Percentiles rank a stretch among this genome's conserved stretches.
Conservation (phyloP, 805 yeast genomes). For the Monosporozyma servazzii region DNA sequence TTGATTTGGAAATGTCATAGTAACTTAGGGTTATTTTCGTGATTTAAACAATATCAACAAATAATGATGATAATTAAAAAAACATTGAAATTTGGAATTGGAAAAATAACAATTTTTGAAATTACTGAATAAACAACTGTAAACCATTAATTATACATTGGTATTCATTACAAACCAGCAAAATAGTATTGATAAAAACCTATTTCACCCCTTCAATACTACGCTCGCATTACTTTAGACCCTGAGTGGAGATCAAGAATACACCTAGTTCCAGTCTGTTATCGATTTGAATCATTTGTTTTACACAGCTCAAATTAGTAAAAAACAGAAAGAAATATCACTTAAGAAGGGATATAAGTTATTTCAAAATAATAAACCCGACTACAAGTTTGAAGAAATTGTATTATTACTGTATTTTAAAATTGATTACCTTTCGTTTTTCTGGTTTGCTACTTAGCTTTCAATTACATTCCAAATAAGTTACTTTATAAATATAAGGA, state of each 20-base stretch:
- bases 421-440: background rate
- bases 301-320: background rate
- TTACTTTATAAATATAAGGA: background rate
- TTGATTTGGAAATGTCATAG: background rate
- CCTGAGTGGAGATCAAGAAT: background rate
- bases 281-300: background rate
- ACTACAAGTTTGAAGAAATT: background rate
- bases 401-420: background rate
- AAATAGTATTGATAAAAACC: background rate
- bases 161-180: background rate
- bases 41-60: background rate
- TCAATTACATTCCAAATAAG: background rate
- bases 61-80: background rate
- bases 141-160: background rate
- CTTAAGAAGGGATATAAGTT: background rate
- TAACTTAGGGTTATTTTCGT: background rate
- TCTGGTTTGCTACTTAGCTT: background rate
- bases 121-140: background rate
- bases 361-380: background rate
- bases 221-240: background rate
- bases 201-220: background rate
- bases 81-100: background rate
- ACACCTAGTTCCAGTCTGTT: background rate
- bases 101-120: background rate
- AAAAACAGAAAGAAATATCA: background rate